Evolutionary conservation across 106 monocot genomes (phyloP).

Genomic region (Dendrobium catenatum): DNA sequence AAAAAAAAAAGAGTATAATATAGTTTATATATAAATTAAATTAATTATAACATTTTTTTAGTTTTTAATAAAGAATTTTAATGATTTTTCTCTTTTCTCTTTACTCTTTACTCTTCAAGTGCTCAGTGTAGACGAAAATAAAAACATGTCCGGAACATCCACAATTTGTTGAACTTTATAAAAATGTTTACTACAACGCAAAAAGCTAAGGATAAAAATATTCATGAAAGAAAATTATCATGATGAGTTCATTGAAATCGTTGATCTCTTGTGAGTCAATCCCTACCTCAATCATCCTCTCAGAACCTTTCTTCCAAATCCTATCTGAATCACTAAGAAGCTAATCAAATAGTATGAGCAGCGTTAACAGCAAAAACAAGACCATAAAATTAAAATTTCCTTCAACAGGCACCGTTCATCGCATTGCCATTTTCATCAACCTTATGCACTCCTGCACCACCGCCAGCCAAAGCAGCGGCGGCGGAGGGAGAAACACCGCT

Average conservation of each 20-base stretch:
- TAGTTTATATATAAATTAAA: too few species aligned
- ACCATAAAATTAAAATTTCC: not conserved
- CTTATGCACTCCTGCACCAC: not conserved
- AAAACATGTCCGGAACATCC: too few species aligned
- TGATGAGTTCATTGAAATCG: not conserved
- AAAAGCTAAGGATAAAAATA: not conserved
- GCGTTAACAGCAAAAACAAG: not conserved
- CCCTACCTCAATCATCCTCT: not conserved
- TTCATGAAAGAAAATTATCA: not conserved
- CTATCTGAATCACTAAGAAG: conserved; percentile 1
- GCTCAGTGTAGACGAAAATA: too few species aligned
- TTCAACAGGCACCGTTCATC: conserved; percentile 5
- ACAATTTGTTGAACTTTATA: too few species aligned
- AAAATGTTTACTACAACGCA: too few species aligned
- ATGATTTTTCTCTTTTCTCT: too few species aligned
- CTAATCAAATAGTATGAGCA: not conserved
- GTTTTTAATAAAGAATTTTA: too few species aligned
- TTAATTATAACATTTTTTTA: too few species aligned
- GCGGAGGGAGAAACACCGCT: not conserved
- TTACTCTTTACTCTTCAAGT: too few species aligned
- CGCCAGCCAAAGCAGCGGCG: not conserved
- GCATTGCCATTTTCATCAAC: not conserved
- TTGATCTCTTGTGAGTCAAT: not conserved
- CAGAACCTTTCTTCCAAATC: not conserved
- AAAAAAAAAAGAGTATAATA: too few species aligned